phyloP scores from a whole-genome alignment of 345 rosid genomes.

The Barbarea vulgaris region DNA sequence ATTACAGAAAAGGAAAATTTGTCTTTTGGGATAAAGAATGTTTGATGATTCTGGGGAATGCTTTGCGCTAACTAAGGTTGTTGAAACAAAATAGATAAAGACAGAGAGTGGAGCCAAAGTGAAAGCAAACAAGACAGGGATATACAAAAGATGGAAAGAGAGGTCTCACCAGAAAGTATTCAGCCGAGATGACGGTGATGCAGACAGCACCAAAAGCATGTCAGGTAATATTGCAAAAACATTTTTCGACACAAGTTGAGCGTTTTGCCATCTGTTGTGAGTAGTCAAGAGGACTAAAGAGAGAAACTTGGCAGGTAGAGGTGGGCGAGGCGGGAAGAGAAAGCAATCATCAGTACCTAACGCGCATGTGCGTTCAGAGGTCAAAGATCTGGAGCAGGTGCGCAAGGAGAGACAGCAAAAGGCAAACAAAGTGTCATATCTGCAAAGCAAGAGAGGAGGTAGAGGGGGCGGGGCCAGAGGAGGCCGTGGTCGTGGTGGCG shows the following conservation, averaged over 20 bases:
- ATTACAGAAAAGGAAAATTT: neutral
- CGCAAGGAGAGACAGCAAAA: constrained; percentile 86
- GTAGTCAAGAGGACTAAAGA: constrained; percentile 4
- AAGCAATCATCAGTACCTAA: constrained; percentile 55
- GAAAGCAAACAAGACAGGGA: constrained; percentile 68
- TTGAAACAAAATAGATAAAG: constrained; percentile 55
- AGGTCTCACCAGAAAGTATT: constrained; percentile 63
- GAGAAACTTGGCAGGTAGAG: constrained; percentile 27
- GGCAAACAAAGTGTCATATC: constrained; percentile 56
- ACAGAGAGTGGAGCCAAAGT: constrained; percentile 92
- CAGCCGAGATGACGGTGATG: constrained; percentile 47
- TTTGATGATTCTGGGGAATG: neutral
- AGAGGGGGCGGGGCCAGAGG: constrained; percentile 40
- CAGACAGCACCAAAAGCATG: constrained; percentile 43
- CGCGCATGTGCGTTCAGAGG: constrained; percentile 80
- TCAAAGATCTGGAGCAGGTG: constrained; percentile 85
- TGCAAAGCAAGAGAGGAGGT: constrained; percentile 63
- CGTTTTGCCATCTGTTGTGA: neutral
- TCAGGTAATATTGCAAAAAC: constrained; percentile 37
- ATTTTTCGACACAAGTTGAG: neutral
- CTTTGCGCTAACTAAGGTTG: neutral
- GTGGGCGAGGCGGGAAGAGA: constrained; percentile 46
- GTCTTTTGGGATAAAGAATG: constrained; percentile 1
- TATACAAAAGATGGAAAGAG: constrained; percentile 93
- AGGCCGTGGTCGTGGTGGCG: constrained; percentile 27